Percentiles rank a stretch among this genome's conserved stretches.
phyloP scores from a whole-genome alignment of 2,329 filamentous ascomycete species.

The Clonostachys sp. region DNA sequence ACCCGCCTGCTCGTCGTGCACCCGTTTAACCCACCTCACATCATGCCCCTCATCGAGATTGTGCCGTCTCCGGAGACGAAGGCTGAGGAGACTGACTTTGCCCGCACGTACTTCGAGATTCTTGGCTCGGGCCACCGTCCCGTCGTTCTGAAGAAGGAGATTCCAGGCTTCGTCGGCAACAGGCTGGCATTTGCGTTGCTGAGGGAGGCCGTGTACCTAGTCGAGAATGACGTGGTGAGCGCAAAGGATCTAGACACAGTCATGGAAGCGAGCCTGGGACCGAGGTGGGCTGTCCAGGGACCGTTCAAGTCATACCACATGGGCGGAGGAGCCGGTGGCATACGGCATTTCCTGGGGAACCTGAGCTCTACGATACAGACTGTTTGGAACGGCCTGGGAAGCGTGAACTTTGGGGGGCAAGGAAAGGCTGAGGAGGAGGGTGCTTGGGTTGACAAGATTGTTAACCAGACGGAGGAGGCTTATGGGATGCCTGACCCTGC shows the following conservation, averaged over 20 bases:
- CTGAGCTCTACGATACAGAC: slow-evolving; percentile 1
- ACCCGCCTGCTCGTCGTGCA: slow-evolving; percentile 50
- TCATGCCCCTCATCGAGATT: slow-evolving; percentile 57
- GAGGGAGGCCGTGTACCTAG: slow-evolving; percentile 2
- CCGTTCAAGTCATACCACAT: slow-evolving; percentile 13
- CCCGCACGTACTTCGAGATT: neutral
- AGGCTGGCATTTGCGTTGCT: slow-evolving; percentile 2
- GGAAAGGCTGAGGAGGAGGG: neutral
- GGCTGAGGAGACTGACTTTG: neutral
- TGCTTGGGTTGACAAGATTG: neutral
- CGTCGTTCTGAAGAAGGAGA: slow-evolving; percentile 4
- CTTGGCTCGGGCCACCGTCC: slow-evolving; percentile 3
- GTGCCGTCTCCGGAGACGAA: slow-evolving; percentile 29
- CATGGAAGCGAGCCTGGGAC: slow-evolving; percentile 12
- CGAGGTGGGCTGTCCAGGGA: slow-evolving; percentile 11
- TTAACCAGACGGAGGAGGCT: neutral
- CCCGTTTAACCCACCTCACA: slow-evolving; percentile 57
- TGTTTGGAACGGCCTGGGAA: neutral
- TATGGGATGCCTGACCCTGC: neutral
- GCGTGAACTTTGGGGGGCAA: neutral
- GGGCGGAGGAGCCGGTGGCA: slow-evolving; percentile 10
- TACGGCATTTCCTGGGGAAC: slow-evolving; percentile 9
- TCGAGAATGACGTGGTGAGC: slow-evolving; percentile 10
- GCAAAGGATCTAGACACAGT: slow-evolving; percentile 22
- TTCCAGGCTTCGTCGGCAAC: slow-evolving; percentile 4